Percentiles rank a stretch among this genome's conserved stretches.
phyloP scores from a whole-genome alignment of 352 stramenopile genomes.

The Phytophthora crassamura region DNA sequence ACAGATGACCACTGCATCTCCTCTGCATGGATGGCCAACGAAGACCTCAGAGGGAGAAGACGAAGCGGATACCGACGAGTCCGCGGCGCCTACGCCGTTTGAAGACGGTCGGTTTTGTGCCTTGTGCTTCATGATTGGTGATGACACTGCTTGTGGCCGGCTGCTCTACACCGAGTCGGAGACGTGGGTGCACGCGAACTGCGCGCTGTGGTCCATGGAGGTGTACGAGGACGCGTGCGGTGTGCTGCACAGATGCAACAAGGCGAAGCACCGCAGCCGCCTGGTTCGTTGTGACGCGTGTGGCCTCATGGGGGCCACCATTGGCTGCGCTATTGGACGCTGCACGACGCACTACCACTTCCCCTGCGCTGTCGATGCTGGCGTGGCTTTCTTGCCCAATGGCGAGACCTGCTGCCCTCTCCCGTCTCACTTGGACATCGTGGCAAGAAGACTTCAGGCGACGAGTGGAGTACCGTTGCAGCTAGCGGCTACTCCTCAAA shows the following conservation, averaged over 20 bases:
- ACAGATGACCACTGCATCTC: constrained; percentile 49
- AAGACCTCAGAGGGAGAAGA: not conserved
- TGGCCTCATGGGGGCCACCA: constrained; percentile 88
- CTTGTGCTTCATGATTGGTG: constrained; percentile 86
- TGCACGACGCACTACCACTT: constrained; percentile 95
- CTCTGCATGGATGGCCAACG: constrained; percentile 53
- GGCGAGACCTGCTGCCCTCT: constrained; percentile 74
- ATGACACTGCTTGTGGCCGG: constrained; percentile 73
- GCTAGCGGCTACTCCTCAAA: not conserved
- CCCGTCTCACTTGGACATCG: constrained; percentile 54
- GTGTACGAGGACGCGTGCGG: constrained; percentile 85
- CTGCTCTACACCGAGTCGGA: constrained; percentile 85
- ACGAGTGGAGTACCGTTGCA: constrained; percentile 11
- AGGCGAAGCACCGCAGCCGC: constrained; percentile 87
- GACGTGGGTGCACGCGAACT: constrained; percentile 93
- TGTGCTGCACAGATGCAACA: constrained; percentile 88
- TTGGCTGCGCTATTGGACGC: constrained; percentile 89
- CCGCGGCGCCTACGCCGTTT: constrained; percentile 19
- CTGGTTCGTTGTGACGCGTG: constrained; percentile 93
- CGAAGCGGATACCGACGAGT: constrained; percentile 1
- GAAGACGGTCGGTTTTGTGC: constrained; percentile 79
- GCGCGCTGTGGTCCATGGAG: constrained; percentile 93
- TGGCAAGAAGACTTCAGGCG: constrained; percentile 43
- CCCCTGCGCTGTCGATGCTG: constrained; percentile 86
- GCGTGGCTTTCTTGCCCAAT: constrained; percentile 72